Evolutionary conservation across 352 stramenopile species (phyloP).

Genomic region (Pythium diclinum): DNA sequence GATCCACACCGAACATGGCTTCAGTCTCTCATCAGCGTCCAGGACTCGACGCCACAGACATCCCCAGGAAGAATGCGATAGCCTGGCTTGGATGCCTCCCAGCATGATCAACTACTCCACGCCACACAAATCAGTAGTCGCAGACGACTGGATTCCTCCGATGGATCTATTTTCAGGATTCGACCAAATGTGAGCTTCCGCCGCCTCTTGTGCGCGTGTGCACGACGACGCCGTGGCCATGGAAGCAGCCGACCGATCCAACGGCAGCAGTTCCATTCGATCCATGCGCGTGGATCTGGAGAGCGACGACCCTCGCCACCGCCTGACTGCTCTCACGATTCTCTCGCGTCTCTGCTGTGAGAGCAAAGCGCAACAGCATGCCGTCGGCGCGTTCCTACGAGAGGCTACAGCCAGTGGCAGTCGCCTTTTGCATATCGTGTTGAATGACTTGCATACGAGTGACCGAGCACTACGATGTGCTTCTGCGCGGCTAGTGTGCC

Average conservation of each 20-base stretch:
- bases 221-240: too few species aligned
- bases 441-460: slow-evolving; percentile 35
- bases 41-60: too few species aligned
- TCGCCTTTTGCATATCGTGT: slow-evolving; percentile 23
- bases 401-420: slow-evolving; percentile 14
- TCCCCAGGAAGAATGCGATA: too few species aligned
- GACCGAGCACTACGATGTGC: slow-evolving; percentile 48
- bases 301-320: slow-evolving; percentile 29
- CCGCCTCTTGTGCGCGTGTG: too few species aligned
- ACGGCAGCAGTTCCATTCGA: background rate
- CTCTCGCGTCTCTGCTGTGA: slow-evolving; percentile 34
- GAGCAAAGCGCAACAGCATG: slow-evolving; percentile 41
- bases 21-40: too few species aligned
- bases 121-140: too few species aligned
- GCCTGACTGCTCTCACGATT: slow-evolving; percentile 34
- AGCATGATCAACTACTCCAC: too few species aligned
- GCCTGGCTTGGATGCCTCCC: too few species aligned
- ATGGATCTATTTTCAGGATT: too few species aligned
- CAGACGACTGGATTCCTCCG: too few species aligned
- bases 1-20: too few species aligned
- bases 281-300: slow-evolving; percentile 18
- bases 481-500: slow-evolving; percentile 44
- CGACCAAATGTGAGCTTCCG: too few species aligned
- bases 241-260: background rate
- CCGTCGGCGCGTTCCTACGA: slow-evolving; percentile 42